Conservation (phyloP, 495 filamentous ascomycete genomes). For the Aspergillus sclerotioniger region DNA sequence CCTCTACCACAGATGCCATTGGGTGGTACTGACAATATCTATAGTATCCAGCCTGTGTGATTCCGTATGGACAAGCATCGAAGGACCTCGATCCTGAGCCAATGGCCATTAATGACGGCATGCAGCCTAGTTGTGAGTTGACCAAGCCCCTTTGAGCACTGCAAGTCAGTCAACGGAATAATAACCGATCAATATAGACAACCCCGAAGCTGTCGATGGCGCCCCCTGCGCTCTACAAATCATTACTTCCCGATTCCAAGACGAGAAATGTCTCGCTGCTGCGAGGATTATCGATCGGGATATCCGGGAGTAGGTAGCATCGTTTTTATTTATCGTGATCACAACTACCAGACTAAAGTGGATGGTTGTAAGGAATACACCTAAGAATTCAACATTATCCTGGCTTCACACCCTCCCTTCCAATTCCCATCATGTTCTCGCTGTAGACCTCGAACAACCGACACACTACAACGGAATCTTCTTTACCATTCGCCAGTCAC, state of each 20-base stretch:
- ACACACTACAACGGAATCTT: no score
- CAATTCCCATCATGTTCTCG: no score
- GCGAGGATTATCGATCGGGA: slow-evolving; percentile 35
- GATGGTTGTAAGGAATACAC: no score
- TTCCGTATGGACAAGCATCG: slow-evolving; percentile 32
- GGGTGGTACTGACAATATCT: slow-evolving; percentile 1
- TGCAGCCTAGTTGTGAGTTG: slow-evolving; percentile 38
- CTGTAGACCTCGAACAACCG: no score
- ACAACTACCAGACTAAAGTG: no score
- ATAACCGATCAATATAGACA: slow-evolving; percentile 23
- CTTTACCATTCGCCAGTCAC: no score
- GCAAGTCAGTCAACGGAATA: not conserved
- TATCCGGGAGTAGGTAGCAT: slow-evolving; percentile 12
- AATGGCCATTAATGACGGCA: slow-evolving; percentile 21
- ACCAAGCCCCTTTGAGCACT: not conserved
- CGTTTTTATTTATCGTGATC: no score
- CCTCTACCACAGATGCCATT: not conserved
- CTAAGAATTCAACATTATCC: no score
- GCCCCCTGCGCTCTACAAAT: slow-evolving; percentile 41
- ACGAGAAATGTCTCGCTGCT: slow-evolving; percentile 40
- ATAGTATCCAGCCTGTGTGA: slow-evolving; percentile 38
- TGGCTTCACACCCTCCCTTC: no score
- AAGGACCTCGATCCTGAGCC: slow-evolving; percentile 36
- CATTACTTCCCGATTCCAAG: slow-evolving; percentile 39
- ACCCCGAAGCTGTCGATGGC: slow-evolving; percentile 33